Evolutionary conservation across 495 filamentous ascomycete genomes (phyloP).

Genomic region (Penicillium mononematosum): DNA sequence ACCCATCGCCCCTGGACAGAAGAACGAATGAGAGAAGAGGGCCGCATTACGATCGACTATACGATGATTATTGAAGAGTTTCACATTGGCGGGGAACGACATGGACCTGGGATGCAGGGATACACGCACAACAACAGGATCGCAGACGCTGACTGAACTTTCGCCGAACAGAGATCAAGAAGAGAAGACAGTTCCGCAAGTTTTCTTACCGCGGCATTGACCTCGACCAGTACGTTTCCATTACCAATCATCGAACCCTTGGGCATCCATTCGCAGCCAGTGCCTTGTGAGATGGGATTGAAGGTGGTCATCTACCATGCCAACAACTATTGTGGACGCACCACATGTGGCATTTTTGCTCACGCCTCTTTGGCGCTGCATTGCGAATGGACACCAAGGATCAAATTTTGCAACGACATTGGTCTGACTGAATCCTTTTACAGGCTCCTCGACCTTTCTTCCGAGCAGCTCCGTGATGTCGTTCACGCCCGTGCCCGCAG

Average conservation of each 20-base stretch:
- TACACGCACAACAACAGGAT: slow-evolving; percentile 25
- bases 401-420: slow-evolving; percentile 26
- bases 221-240: slow-evolving; percentile 85
- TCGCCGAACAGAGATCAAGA: slow-evolving; percentile 79
- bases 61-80: neutral
- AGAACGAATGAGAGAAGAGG: neutral
- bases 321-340: neutral
- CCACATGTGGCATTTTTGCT: slow-evolving; percentile 8
- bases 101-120: slow-evolving; percentile 23
- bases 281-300: slow-evolving; percentile 34
- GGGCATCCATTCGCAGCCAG: slow-evolving; percentile 29
- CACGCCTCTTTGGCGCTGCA: slow-evolving; percentile 1
- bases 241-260: slow-evolving; percentile 37
- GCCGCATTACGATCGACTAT: slow-evolving; percentile 1
- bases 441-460: slow-evolving; percentile 95
- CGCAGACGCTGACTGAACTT: slow-evolving; percentile 42
- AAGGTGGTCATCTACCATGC: slow-evolving; percentile 54
- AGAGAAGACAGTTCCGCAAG: slow-evolving; percentile 99
- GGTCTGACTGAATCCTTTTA: slow-evolving; percentile 26
- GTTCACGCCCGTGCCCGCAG: slow-evolving; percentile 98
- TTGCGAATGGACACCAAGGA: slow-evolving; percentile 1
- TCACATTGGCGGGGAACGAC: slow-evolving; percentile 11
- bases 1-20: slow-evolving; percentile 13
- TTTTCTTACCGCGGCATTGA: slow-evolving; percentile 99
- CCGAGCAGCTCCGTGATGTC: slow-evolving; percentile 97